Evolutionary conservation across 805 yeast genomes (phyloP).

Genomic region (Kazachstania martiniae): DNA sequence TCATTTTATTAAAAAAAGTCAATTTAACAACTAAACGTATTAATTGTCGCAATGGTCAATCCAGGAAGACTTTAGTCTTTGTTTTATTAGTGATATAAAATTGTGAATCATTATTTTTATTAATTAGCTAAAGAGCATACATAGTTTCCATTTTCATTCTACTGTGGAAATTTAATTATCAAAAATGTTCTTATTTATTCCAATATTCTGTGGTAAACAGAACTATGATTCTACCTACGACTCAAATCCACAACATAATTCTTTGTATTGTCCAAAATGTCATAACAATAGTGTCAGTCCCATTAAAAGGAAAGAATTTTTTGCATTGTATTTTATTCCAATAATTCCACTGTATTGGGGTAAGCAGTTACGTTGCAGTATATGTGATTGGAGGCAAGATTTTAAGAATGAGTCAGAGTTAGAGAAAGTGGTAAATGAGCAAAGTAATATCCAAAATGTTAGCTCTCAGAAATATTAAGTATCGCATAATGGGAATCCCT

Average conservation of each 20-base stretch:
- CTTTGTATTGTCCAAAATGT: conserved; percentile 44
- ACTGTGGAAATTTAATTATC: too few species aligned
- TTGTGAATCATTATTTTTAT: too few species aligned
- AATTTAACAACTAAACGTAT: too few species aligned
- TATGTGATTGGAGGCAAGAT: conserved; percentile 40
- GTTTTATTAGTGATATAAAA: too few species aligned
- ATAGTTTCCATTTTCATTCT: too few species aligned
- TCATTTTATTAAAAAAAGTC: too few species aligned
- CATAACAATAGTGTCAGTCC: conserved; percentile 46
- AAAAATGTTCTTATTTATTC: conserved; percentile 22
- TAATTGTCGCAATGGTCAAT: too few species aligned
- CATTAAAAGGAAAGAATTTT: conserved; percentile 40
- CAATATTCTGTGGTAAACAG: conserved; percentile 28
- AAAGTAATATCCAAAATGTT: conserved; percentile 2
- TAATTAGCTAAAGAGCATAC: too few species aligned
- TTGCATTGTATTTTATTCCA: conserved; percentile 45
- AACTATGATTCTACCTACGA: conserved; percentile 25
- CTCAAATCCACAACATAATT: conserved; percentile 16
- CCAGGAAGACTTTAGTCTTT: too few species aligned
- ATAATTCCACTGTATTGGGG: conserved; percentile 42
- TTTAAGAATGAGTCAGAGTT: conserved; percentile 24
- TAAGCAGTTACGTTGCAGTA: conserved; percentile 39
- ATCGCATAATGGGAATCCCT: too few species aligned
- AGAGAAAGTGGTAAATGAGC: conserved; percentile 18
- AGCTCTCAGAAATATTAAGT: too few species aligned